phyloP scores from a whole-genome alignment of 192 early-diverging fungal species.

The Linnemannia elongata region DNA sequence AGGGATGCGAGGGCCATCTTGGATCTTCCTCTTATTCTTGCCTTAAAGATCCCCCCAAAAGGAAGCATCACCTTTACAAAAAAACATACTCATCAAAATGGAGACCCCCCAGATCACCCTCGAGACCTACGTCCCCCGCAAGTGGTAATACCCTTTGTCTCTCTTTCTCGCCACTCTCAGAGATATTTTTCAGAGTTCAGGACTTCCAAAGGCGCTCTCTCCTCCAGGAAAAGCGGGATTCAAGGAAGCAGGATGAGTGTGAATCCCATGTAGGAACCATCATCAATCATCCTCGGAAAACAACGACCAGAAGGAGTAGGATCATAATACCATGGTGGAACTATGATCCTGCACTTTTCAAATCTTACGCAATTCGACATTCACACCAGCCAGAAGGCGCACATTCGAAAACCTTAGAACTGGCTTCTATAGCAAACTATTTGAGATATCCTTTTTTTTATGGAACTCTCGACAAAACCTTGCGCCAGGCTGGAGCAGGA shows the following conservation, averaged over 20 bases:
- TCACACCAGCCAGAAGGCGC: neutral
- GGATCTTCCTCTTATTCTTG: constrained; percentile 53
- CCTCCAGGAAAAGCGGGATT: neutral
- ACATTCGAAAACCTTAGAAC: neutral
- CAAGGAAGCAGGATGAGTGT: neutral
- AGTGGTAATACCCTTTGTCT: constrained; percentile 33
- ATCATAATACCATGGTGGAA: neutral
- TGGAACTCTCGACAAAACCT: neutral
- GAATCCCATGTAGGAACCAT: constrained; percentile 38
- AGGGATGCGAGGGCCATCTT: neutral
- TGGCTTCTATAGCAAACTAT: neutral
- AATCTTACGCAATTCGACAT: neutral
- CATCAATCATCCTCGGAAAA: constrained; percentile 22
- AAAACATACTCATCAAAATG: constrained; percentile 32
- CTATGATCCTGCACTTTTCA: neutral
- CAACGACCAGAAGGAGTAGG: neutral
- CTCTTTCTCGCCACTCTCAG: neutral
- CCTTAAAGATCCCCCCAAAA: constrained; percentile 52
- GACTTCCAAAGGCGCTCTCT: neutral
- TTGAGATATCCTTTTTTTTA: neutral
- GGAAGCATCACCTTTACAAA: constrained; percentile 39
- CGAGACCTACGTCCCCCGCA: constrained; percentile 59
- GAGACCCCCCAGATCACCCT: constrained; percentile 57
- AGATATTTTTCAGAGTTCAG: neutral
- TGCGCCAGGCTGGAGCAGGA: neutral